These are phyloP conservation scores for Eucalyptus tenuipes DNA, from an alignment of 345 rosid species.

Conservation along the genomic window DNA sequence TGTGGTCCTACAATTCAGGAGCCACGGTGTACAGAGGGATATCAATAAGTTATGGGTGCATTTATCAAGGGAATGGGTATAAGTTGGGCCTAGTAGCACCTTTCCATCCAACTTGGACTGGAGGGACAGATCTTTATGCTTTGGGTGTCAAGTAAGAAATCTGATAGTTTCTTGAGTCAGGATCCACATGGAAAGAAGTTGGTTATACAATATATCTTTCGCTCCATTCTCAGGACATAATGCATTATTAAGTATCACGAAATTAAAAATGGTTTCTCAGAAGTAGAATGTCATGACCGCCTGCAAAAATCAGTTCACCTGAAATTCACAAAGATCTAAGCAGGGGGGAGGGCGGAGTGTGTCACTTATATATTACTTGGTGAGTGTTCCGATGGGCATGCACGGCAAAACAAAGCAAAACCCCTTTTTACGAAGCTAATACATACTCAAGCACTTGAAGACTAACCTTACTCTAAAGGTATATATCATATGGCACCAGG, in stretches of 20 bases:
- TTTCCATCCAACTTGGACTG: constrained; percentile 28
- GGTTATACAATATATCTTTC: too few species aligned
- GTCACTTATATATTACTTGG: not conserved
- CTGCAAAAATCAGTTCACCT: not conserved
- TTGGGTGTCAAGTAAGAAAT: constrained; percentile 4
- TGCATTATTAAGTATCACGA: too few species aligned
- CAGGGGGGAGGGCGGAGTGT: not conserved
- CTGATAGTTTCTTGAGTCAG: not conserved
- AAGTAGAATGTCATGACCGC: not conserved
- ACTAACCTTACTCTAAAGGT: not conserved
- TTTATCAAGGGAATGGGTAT: constrained; percentile 27
- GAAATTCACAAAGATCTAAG: not conserved
- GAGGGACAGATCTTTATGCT: constrained; percentile 25
- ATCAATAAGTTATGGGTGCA: constrained; percentile 21
- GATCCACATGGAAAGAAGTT: not conserved
- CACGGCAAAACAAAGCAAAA: not conserved
- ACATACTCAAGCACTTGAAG: not conserved
- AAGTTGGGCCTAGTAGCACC: not conserved
- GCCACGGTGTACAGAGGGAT: constrained; percentile 25
- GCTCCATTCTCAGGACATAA: too few species aligned
- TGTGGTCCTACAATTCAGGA: constrained; percentile 22
- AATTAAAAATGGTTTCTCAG: too few species aligned
- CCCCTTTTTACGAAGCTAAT: not conserved
- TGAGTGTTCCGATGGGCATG: not conserved
- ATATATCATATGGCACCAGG: constrained; percentile 13